Evolutionary conservation across 345 rosid genomes (phyloP).

Genomic region (Pugionium dolabratum): DNA sequence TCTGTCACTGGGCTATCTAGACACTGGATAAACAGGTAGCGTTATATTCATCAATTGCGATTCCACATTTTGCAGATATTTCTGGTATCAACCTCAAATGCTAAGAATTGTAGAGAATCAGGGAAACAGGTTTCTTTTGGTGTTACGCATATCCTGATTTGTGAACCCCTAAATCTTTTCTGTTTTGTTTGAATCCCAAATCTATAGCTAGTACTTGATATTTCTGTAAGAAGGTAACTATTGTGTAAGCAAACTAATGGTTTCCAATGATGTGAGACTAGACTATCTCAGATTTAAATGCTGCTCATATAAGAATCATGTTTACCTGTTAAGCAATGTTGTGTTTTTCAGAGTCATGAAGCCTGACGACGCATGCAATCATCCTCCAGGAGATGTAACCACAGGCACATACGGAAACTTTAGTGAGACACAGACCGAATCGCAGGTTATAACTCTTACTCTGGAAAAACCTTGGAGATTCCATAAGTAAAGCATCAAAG

Average conservation of each 20-base stretch:
- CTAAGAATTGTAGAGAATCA: neutral
- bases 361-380: slow-evolving; percentile 44
- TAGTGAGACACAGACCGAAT: slow-evolving; percentile 96
- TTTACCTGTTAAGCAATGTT: slow-evolving; percentile 25
- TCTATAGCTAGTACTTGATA: neutral
- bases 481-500: slow-evolving; percentile 1
- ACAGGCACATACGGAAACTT: slow-evolving; percentile 57
- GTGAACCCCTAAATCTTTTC: slow-evolving; percentile 5
- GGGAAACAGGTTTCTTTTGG: slow-evolving; percentile 10
- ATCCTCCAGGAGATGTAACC: slow-evolving; percentile 43
- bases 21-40: slow-evolving; percentile 72
- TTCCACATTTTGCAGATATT: neutral
- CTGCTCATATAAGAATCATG: slow-evolving; percentile 6
- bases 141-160: slow-evolving; percentile 11
- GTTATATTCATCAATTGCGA: neutral
- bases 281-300: slow-evolving; percentile 5
- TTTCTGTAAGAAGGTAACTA: too few relatives aligned
- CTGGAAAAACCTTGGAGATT: too few relatives aligned
- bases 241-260: neutral
- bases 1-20: slow-evolving; percentile 69
- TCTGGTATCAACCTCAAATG: slow-evolving; percentile 13
- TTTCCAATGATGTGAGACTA: slow-evolving; percentile 18
- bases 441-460: slow-evolving; percentile 62
- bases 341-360: slow-evolving; percentile 33
- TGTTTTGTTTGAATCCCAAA: neutral